Conservation (phyloP, 2,329 filamentous ascomycete genomes). For the Colletotrichum sp. region DNA sequence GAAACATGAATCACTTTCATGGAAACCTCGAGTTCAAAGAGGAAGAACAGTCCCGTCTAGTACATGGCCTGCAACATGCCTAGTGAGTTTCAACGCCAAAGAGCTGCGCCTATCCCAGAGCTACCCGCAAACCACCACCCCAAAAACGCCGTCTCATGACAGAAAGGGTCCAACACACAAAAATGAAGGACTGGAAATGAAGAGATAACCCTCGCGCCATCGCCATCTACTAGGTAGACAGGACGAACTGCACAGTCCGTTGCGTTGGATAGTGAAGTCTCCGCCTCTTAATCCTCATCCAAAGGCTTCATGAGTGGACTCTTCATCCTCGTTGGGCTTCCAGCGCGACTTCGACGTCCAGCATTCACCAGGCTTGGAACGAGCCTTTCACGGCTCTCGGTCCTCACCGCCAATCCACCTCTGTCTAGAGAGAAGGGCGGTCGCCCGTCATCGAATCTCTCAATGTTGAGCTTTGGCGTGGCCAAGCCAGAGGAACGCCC, state of each 20-base stretch:
- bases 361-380: slow-evolving; percentile 61
- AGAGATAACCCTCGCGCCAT: neutral
- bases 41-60: neutral
- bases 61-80: neutral
- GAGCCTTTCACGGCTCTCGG: slow-evolving; percentile 85
- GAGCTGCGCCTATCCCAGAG: neutral
- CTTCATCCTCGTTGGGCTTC: slow-evolving; percentile 64
- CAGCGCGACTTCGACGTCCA: slow-evolving; percentile 61
- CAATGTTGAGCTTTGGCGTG: slow-evolving; percentile 66
- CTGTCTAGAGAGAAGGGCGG: slow-evolving; percentile 60
- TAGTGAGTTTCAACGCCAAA: slow-evolving; percentile 2
- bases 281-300: slow-evolving; percentile 26
- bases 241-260: neutral
- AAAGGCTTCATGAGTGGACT: slow-evolving; percentile 60
- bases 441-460: slow-evolving; percentile 52
- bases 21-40: neutral
- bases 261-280: neutral
- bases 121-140: neutral
- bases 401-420: slow-evolving; percentile 78
- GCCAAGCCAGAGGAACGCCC: slow-evolving; percentile 71
- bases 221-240: neutral
- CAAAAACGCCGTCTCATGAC: neutral
- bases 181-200: neutral
- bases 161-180: neutral
- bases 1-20: neutral